Evolutionary conservation across 2,329 filamentous ascomycete species (phyloP), one percentile per base, ranked within the genome.

Genomic region (Diaporthe humulicola): DNA sequence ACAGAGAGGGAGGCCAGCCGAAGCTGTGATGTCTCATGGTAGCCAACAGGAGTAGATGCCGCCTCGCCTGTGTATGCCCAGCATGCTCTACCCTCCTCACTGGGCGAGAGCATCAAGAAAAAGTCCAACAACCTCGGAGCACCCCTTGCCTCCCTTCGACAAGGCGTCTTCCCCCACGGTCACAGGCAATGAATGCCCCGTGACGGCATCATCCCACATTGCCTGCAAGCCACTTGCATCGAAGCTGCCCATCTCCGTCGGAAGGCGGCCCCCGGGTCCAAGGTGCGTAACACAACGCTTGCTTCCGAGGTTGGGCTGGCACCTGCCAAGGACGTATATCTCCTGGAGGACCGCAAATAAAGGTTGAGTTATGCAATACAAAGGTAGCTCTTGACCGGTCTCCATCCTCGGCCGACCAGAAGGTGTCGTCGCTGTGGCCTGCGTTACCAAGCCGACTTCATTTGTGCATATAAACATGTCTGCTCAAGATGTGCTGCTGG

Each of bases 211-310:
- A 48, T 61, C 50, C 67, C 66, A 50, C 64, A 66, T 61, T 22
- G 66, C 50, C 50, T 73, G 70, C 71, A 71, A 71, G 74, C 74
- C 71, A 66, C 38, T 60, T 75, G 73, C 71, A 71, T 52, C n/a
- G 60, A 67, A 33, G 57, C 57, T 73, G 73, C 25, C 15, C 50
- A 36, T 73, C 71, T 52, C 71, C 52, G 61, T 69, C 71, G 70
- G 73, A 36, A 25, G 14, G 19, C 19, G 73, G 33, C 25, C 61
- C 70, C 54, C 61, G 61, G 52, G 54, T 25, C 33, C 38, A 25
- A 33, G 57, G 19, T 73, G 66, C 58, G 74, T 75, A 45, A 73
- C 74, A 73, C 60, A 42, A 73, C 61, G 40, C 56, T 8, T 57
- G 42, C 30, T 56, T 60, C 61, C 45, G 45, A 67, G 19, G 61